Evolutionary conservation across 2,329 filamentous ascomycete species (phyloP).

Genomic region (Colletotrichum lupini): DNA sequence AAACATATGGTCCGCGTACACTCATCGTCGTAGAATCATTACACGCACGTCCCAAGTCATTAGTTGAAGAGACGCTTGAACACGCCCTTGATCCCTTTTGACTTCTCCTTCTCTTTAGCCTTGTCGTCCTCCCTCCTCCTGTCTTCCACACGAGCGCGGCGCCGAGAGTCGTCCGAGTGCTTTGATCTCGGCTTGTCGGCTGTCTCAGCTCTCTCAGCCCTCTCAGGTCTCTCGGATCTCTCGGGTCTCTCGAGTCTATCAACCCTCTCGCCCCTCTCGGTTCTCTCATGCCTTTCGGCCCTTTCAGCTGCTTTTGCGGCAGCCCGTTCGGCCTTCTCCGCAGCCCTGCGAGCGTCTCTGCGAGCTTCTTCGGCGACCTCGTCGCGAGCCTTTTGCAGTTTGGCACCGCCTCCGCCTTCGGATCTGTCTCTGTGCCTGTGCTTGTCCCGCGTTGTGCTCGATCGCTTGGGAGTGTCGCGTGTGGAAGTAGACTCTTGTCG

Average conservation of each 20-base stretch:
- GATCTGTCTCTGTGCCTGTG: slow-evolving; percentile 42
- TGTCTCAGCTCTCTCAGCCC: neutral
- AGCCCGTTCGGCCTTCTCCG: slow-evolving; percentile 36
- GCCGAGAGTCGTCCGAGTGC: slow-evolving; percentile 45
- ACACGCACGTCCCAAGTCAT: slow-evolving; percentile 17
- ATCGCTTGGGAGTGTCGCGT: slow-evolving; percentile 46
- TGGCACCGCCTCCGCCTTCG: slow-evolving; percentile 41
- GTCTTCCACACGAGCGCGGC: slow-evolving; percentile 43
- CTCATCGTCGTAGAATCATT: slow-evolving; percentile 28
- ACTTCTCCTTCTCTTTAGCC: slow-evolving; percentile 41
- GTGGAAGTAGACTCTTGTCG: slow-evolving; percentile 39
- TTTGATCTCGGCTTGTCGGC: slow-evolving; percentile 39
- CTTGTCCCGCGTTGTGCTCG: slow-evolving; percentile 44
- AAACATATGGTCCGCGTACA: slow-evolving; percentile 48
- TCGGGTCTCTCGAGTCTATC: neutral
- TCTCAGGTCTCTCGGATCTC: neutral
- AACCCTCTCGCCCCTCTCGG: neutral
- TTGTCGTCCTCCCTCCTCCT: slow-evolving; percentile 28
- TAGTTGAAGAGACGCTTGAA: slow-evolving; percentile 52
- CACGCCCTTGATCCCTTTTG: slow-evolving; percentile 46
- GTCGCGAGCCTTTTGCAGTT: slow-evolving; percentile 40
- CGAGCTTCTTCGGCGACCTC: slow-evolving; percentile 35
- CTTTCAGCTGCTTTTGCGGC: no score
- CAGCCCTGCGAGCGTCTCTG: slow-evolving; percentile 26
- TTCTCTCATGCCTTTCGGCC: no score